phyloP scores from a whole-genome alignment of 768 basidiomycete genomes.

The Suillus discolor region DNA sequence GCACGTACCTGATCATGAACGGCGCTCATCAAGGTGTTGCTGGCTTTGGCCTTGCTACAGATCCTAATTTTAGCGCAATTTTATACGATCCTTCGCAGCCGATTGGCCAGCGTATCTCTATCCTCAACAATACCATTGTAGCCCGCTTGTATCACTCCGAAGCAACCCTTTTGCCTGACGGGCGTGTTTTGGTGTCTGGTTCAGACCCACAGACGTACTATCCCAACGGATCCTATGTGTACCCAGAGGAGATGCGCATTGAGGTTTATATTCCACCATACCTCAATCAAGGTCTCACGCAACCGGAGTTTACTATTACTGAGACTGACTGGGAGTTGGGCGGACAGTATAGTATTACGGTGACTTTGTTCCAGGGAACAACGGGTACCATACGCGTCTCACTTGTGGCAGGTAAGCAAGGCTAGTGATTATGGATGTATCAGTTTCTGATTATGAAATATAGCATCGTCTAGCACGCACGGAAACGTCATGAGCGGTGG shows the following conservation, averaged over 20 bases:
- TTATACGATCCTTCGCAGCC: conserved; percentile 71
- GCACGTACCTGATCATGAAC: conserved; percentile 78
- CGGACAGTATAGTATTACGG: conserved; percentile 53
- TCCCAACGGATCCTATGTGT: conserved; percentile 41
- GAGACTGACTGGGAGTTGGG: conserved; percentile 67
- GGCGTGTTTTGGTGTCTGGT: conserved; percentile 73
- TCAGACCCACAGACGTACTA: conserved; percentile 65
- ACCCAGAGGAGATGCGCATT: conserved; percentile 77
- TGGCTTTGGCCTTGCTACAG: conserved; percentile 68
- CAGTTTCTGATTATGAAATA: conserved; percentile 12
- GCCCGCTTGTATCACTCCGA: conserved; percentile 81
- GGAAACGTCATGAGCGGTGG: conserved; percentile 74
- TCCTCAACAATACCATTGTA: conserved; percentile 68
- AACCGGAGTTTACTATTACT: conserved; percentile 62
- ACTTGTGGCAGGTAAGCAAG: conserved; percentile 60
- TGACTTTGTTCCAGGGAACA: conserved; percentile 41
- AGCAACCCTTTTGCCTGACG: conserved; percentile 74
- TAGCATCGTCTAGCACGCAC: conserved; percentile 75
- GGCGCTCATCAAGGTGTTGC: conserved; percentile 72
- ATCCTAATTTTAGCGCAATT: conserved; percentile 65
- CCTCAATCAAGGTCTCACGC: conserved; percentile 59
- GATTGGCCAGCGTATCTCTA: conserved; percentile 61
- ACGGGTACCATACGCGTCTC: conserved; percentile 57
- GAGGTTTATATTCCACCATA: conserved; percentile 90
- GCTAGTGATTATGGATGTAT: neutral